Percentiles rank a stretch among this genome's conserved stretches.
Conservation (phyloP, 106 monocot species). For the Dioscorea alata region DNA sequence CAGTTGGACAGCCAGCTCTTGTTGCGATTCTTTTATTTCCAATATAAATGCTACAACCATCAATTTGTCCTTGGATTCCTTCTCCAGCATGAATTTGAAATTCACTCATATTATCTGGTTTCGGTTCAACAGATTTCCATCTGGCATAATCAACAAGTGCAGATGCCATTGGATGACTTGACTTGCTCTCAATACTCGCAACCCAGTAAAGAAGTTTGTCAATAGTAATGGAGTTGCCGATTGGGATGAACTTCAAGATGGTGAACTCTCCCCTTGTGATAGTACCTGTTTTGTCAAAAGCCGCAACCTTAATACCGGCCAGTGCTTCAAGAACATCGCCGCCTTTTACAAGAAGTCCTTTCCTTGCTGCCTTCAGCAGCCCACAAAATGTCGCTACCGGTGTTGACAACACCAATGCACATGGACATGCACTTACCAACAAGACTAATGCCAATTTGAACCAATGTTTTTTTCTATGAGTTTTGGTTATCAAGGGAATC, state of each 20-base stretch:
- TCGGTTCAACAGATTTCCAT: conserved; percentile 53
- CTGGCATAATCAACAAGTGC: conserved; percentile 72
- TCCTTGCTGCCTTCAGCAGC: conserved; percentile 59
- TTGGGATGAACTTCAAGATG: conserved; percentile 41
- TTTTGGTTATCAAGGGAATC: conserved; percentile 34
- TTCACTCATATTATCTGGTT: conserved; percentile 59
- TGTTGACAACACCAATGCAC: conserved; percentile 90
- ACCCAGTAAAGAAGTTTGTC: conserved; percentile 81
- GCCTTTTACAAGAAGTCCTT: conserved; percentile 83
- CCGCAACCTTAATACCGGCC: conserved; percentile 61
- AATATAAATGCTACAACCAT: conserved; percentile 60
- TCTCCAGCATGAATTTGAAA: conserved; percentile 81
- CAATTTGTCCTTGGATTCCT: conserved; percentile 83
- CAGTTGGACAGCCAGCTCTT: conserved; percentile 57
- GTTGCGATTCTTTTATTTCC: conserved; percentile 79
- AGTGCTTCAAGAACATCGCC: conserved; percentile 84
- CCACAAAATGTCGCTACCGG: conserved; percentile 95
- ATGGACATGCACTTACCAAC: conserved; percentile 93
- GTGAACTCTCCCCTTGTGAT: conserved; percentile 86
- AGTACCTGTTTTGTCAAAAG: conserved; percentile 97
- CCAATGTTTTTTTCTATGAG: conserved; percentile 49
- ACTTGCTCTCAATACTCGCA: conserved; percentile 91
- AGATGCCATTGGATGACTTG: conserved; percentile 93
- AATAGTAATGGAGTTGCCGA: conserved; percentile 23
- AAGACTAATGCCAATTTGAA: conserved; percentile 75